These are phyloP conservation scores for Pecoramyces ruminantium DNA, from an alignment of 192 early-diverging fungal species.

Conservation along the genomic window DNA sequence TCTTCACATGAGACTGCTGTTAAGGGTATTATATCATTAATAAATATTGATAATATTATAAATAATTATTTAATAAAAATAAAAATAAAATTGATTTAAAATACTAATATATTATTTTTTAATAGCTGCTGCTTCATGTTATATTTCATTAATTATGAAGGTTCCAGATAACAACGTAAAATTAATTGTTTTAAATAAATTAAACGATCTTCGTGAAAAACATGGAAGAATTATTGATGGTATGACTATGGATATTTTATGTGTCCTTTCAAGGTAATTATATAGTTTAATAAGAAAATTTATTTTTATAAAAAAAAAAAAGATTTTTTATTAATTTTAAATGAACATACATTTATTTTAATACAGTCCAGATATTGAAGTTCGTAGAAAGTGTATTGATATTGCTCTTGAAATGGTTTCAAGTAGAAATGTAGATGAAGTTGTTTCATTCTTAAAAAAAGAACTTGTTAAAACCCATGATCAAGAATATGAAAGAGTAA, in stretches of 20 bases:
- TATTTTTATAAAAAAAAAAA: too few relatives aligned
- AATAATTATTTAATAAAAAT: too few relatives aligned
- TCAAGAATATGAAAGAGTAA: constrained; percentile 71
- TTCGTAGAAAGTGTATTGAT: constrained; percentile 68
- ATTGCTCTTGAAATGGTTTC: constrained; percentile 86
- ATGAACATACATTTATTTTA: neutral
- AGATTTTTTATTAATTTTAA: too few relatives aligned
- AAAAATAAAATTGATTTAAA: too few relatives aligned
- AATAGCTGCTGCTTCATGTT: constrained; percentile 70
- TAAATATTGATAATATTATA: too few relatives aligned
- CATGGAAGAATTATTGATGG: constrained; percentile 80
- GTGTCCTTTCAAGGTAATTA: constrained; percentile 63
- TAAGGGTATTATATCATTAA: constrained; percentile 33
- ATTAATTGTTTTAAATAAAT: constrained; percentile 80
- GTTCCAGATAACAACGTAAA: constrained; percentile 98
- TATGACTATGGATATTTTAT: constrained; percentile 90
- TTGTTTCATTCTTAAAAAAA: constrained; percentile 85
- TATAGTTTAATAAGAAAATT: too few relatives aligned
- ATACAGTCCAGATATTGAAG: constrained; percentile 78
- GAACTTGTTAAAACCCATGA: constrained; percentile 86
- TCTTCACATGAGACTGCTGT: constrained; percentile 77
- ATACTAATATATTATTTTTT: neutral
- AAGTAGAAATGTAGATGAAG: constrained; percentile 80
- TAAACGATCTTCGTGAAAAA: constrained; percentile 76
- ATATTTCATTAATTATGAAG: constrained; percentile 77